These are phyloP conservation scores for Lachancea fermentati DNA, from an alignment of 805 yeast species.

Conservation along the genomic window DNA sequence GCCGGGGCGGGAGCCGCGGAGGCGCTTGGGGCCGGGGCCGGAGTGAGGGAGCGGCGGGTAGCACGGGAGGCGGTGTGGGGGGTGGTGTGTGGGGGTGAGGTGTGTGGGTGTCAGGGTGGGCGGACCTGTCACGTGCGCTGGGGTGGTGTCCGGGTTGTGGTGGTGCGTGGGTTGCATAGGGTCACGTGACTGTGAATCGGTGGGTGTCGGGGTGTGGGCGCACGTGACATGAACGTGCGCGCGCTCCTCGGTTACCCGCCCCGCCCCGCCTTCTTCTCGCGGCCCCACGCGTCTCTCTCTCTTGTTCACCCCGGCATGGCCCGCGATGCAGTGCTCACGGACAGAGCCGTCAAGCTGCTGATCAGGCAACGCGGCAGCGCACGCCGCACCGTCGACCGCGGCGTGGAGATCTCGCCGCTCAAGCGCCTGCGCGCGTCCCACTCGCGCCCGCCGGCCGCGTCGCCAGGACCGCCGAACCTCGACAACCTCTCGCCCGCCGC, in stretches of 20 bases:
- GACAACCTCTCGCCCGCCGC: too few relatives aligned
- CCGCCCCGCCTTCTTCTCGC: not conserved
- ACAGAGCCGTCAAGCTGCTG: constrained; percentile 26
- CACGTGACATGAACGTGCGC: too few relatives aligned
- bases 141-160: not conserved
- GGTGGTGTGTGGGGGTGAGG: not conserved
- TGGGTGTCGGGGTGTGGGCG: not conserved
- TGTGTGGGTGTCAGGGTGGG: not conserved
- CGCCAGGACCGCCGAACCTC: not conserved
- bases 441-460: not conserved
- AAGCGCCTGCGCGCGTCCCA: constrained; percentile 1
- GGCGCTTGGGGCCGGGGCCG: not conserved
- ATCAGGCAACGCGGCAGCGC: constrained; percentile 31
- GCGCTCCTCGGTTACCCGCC: not conserved
- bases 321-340: constrained; percentile 8
- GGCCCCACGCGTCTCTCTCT: not conserved
- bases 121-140: not conserved
- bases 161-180: not conserved
- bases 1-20: not conserved
- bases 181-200: not conserved
- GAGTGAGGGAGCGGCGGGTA: not conserved
- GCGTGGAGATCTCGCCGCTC: constrained; percentile 8
- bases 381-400: constrained; percentile 21
- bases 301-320: not conserved
- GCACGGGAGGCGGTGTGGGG: not conserved